Percentiles rank a stretch among this genome's conserved stretches.
These are phyloP conservation scores for Globisporangium mamillatum DNA, from an alignment of 352 stramenopile genomes.

Conservation along the genomic window DNA sequence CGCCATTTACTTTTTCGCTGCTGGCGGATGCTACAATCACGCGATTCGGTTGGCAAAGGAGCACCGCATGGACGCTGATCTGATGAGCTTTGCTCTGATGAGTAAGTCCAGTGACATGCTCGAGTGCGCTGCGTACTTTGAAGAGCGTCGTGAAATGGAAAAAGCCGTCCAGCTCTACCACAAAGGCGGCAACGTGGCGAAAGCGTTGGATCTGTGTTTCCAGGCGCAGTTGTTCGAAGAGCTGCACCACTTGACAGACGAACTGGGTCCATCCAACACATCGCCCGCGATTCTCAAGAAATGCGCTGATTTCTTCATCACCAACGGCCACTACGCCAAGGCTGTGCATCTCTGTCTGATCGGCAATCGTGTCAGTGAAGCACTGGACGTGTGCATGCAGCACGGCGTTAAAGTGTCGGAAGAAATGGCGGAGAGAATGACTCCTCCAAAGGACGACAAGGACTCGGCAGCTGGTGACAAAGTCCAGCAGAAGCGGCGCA, in stretches of 20 bases:
- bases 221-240: slow-evolving; percentile 86
- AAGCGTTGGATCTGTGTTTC: slow-evolving; percentile 94
- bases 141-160: slow-evolving; percentile 89
- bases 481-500: slow-evolving; percentile 51
- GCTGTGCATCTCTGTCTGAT: slow-evolving; percentile 89
- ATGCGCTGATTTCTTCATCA: slow-evolving; percentile 92
- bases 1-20: slow-evolving; percentile 91
- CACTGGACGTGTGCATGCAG: slow-evolving; percentile 88
- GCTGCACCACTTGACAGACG: slow-evolving; percentile 82
- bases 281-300: slow-evolving; percentile 85
- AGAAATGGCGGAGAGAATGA: slow-evolving; percentile 92
- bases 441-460: slow-evolving; percentile 76
- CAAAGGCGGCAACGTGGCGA: slow-evolving; percentile 88
- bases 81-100: slow-evolving; percentile 91
- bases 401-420: slow-evolving; percentile 90
- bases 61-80: slow-evolving; percentile 86
- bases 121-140: slow-evolving; percentile 91
- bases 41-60: slow-evolving; percentile 91
- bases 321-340: slow-evolving; percentile 90
- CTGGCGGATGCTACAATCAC: slow-evolving; percentile 90
- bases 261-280: slow-evolving; percentile 62
- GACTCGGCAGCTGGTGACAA: slow-evolving; percentile 30
- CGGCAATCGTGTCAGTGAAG: slow-evolving; percentile 62
- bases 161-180: slow-evolving; percentile 94
- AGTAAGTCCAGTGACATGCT: slow-evolving; percentile 85